phyloP scores from a whole-genome alignment of 2,329 filamentous ascomycete genomes.

The Xylariaceae sp. region DNA sequence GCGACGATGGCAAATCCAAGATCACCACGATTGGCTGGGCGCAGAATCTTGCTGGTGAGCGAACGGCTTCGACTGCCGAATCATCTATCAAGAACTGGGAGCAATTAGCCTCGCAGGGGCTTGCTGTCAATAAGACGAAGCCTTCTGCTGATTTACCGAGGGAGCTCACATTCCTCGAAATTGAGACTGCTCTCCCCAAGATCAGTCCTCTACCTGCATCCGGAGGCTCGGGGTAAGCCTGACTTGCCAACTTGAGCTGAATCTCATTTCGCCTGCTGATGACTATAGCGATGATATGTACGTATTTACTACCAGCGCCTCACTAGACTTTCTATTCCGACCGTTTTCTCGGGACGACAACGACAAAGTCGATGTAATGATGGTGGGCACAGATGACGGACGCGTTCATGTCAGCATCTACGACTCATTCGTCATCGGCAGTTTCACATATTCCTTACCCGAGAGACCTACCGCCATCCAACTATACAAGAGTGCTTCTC shows the following conservation, averaged over 20 bases:
- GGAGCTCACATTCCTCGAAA: conserved; percentile 71
- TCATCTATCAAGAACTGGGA: conserved; percentile 30
- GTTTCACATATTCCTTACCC: conserved; percentile 51
- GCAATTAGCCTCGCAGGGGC: conserved; percentile 27
- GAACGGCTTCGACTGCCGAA: conserved; percentile 13
- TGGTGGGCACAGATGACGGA: conserved; percentile 70
- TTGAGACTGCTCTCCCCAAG: conserved; percentile 73
- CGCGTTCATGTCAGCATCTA: conserved; percentile 77
- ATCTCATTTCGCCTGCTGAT: conserved; percentile 1
- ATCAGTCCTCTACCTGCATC: conserved; percentile 67
- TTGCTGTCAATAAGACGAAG: conserved; percentile 28
- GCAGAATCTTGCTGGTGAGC: conserved; percentile 40
- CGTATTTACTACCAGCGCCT: conserved; percentile 67
- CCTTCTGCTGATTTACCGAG: conserved; percentile 59
- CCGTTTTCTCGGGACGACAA: conserved; percentile 61
- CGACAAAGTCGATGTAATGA: conserved; percentile 75
- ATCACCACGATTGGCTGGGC: conserved; percentile 57
- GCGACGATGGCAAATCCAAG: conserved; percentile 39
- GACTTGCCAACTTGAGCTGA: conserved; percentile 1
- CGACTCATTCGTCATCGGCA: conserved; percentile 78
- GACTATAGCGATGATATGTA: conserved; percentile 49
- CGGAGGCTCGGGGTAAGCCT: conserved; percentile 59
- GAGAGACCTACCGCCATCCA: conserved; percentile 30
- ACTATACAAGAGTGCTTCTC: conserved; percentile 63
- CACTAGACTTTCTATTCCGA: conserved; percentile 68